phyloP scores from a whole-genome alignment of 192 early-diverging fungal species.

The Coemansia asiatica region DNA sequence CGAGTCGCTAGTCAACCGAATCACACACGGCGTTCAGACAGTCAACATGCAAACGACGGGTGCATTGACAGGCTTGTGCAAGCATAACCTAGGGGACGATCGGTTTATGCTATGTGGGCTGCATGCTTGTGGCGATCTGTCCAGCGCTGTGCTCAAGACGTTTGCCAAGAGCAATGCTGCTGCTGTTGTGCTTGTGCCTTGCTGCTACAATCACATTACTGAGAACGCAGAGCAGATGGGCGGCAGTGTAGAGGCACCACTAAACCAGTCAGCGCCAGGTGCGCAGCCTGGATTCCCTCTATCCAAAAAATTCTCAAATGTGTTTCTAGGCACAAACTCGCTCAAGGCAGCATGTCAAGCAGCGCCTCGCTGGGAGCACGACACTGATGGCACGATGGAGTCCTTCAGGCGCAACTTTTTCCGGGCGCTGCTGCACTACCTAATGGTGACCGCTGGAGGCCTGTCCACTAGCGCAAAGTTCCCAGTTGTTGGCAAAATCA shows the following conservation, averaged over 20 bases:
- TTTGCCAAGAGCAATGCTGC: conserved; percentile 61
- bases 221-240: conserved; percentile 31
- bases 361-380: conserved; percentile 68
- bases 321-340: conserved; percentile 60
- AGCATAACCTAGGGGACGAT: neutral
- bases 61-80: conserved; percentile 16
- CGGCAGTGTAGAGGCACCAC: neutral
- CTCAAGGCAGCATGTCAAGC: conserved; percentile 81
- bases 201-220: conserved; percentile 84
- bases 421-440: conserved; percentile 71
- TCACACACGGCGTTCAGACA: conserved; percentile 23
- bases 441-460: conserved; percentile 61
- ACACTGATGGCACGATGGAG: conserved; percentile 57
- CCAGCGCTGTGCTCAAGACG: conserved; percentile 66
- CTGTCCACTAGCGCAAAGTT: conserved; percentile 39
- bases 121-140: conserved; percentile 83
- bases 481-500: conserved; percentile 63
- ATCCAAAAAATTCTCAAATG: conserved; percentile 13
- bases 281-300: conserved; percentile 30
- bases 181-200: conserved; percentile 69
- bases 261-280: neutral
- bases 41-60: conserved; percentile 24
- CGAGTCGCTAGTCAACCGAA: conserved; percentile 8
- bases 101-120: conserved; percentile 76
- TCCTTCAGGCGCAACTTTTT: conserved; percentile 70